A percentile compares a stretch with the other conserved stretches of the same genome.
These are phyloP conservation scores for Aphanomyces astaci DNA, from an alignment of 352 stramenopile genomes.

Conservation along the genomic window DNA sequence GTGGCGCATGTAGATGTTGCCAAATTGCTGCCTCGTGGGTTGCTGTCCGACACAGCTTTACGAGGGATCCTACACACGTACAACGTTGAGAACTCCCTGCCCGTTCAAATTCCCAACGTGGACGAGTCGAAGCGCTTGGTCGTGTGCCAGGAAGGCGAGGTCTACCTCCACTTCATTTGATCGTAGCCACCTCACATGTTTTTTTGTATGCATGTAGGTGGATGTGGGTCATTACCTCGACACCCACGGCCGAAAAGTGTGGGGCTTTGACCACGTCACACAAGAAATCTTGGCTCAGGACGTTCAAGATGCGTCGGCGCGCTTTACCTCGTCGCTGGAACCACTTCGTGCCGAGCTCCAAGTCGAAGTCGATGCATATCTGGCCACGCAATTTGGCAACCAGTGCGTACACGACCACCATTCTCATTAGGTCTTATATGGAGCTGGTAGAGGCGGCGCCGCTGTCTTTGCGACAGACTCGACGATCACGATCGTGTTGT, in stretches of 20 bases:
- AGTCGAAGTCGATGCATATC: neutral
- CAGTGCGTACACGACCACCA: neutral
- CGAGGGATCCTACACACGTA: slow-evolving; percentile 66
- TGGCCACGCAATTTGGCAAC: slow-evolving; percentile 12
- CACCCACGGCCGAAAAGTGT: slow-evolving; percentile 55
- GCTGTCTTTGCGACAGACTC: slow-evolving; percentile 69
- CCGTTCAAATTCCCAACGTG: slow-evolving; percentile 59
- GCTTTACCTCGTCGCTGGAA: neutral
- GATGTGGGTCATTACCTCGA: slow-evolving; percentile 81
- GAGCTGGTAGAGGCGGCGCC: slow-evolving; percentile 44
- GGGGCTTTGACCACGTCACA: slow-evolving; percentile 85
- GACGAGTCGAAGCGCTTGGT: slow-evolving; percentile 40
- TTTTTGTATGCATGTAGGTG: no score
- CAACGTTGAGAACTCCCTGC: slow-evolving; percentile 62
- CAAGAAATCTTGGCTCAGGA: slow-evolving; percentile 24
- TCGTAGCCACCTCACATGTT: no score
- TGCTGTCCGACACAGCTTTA: slow-evolving; percentile 66
- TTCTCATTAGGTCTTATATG: neutral
- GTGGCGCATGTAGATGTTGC: slow-evolving; percentile 46
- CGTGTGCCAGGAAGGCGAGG: slow-evolving; percentile 69
- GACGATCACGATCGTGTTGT: slow-evolving; percentile 31
- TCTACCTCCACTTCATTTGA: neutral
- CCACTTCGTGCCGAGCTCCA: neutral
- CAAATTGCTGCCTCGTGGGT: slow-evolving; percentile 62
- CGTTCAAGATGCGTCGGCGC: neutral